phyloP scores from a whole-genome alignment of 2,329 filamentous ascomycete genomes.

The Fusarium torulosum region DNA sequence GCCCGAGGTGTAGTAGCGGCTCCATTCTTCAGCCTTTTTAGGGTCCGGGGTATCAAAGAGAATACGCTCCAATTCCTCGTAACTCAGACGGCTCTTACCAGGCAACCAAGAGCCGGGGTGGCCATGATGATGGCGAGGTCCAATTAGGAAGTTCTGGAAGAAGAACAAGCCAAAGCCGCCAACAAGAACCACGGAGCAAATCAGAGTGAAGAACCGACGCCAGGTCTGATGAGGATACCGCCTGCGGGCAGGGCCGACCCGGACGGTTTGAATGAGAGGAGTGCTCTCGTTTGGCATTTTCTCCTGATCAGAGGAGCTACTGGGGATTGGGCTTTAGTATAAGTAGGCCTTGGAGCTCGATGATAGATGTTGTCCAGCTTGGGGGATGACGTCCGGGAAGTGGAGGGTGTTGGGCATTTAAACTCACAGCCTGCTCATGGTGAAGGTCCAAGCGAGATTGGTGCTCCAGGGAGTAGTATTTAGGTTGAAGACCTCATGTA shows the following conservation, averaged over 20 bases:
- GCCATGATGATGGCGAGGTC: conserved; percentile 53
- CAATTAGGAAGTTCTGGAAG: conserved; percentile 60
- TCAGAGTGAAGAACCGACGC: conserved; percentile 75
- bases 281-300: conserved; percentile 67
- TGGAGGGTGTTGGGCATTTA: conserved; percentile 20
- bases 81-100: conserved; percentile 49
- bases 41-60: conserved; percentile 70
- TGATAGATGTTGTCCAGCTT: neutral
- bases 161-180: conserved; percentile 64
- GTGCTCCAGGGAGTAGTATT: conserved; percentile 17
- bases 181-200: conserved; percentile 66
- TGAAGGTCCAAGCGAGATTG: conserved; percentile 22
- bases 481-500: conserved; percentile 15
- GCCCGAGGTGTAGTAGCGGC: conserved; percentile 80
- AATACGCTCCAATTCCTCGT: conserved; percentile 67
- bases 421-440: conserved; percentile 46
- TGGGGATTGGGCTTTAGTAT: conserved; percentile 7
- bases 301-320: conserved; percentile 41
- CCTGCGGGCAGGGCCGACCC: conserved; percentile 63
- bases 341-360: neutral
- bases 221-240: conserved; percentile 71
- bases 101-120: conserved; percentile 49
- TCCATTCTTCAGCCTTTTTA: conserved; percentile 76
- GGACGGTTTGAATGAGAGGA: conserved; percentile 75
- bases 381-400: conserved; percentile 20